These are phyloP conservation scores for Colletotrichum tofieldiae DNA, from an alignment of 2,329 filamentous ascomycete genomes.

Conservation along the genomic window DNA sequence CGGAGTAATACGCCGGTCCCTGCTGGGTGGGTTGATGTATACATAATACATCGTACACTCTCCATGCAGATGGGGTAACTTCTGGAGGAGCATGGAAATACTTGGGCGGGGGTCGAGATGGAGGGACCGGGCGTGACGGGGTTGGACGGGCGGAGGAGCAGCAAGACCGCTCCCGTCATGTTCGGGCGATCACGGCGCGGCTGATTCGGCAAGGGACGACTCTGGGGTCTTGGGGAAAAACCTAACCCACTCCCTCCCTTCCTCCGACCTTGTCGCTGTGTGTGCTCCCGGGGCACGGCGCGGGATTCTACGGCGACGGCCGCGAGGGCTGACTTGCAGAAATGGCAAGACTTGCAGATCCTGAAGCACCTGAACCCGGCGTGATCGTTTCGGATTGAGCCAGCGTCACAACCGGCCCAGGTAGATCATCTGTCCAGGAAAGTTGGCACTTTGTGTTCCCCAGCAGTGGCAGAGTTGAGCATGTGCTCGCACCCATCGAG, in stretches of 20 bases:
- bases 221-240: neutral
- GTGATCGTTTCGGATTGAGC: constrained; percentile 17
- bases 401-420: neutral
- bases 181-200: constrained; percentile 34
- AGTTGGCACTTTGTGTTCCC: neutral
- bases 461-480: neutral
- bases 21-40: neutral
- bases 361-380: constrained; percentile 19
- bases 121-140: constrained; percentile 7
- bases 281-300: constrained; percentile 21
- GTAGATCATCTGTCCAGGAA: neutral
- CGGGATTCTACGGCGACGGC: constrained; percentile 9
- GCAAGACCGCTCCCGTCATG: constrained; percentile 26
- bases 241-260: neutral
- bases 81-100: neutral
- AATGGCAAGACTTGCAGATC: constrained; percentile 20
- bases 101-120: neutral
- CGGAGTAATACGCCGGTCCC: neutral
- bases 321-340: constrained; percentile 19
- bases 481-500: constrained; percentile 14
- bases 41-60: neutral
- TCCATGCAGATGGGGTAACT: neutral
- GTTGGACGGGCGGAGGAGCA: neutral
- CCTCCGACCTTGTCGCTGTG: constrained; percentile 5
- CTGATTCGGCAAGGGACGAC: constrained; percentile 13